Evolutionary conservation across 345 rosid species (phyloP), one percentile per base, ranked within the genome.

Genomic region (Aquilaria malaccensis): DNA sequence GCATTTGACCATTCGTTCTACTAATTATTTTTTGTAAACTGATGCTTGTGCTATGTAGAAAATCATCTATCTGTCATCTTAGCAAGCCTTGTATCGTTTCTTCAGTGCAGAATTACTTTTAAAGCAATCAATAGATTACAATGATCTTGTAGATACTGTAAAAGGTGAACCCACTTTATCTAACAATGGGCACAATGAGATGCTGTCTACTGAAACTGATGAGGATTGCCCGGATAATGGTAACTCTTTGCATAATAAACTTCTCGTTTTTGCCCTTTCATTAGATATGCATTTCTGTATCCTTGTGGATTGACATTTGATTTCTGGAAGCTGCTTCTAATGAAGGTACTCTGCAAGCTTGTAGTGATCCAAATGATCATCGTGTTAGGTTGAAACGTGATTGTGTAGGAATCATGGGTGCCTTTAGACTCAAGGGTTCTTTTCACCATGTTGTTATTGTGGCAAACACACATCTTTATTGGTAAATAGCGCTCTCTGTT

Each of bases 391-490:
- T 88, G 53, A 86, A 82, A 68, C 95, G 95, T 0, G 91, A 94
- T 63, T 90, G 96, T 74, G 93, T 94, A 57, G 99, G 96, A 67
- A 80, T 88, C 58, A 82, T 88, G 89, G 88, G 93, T 76, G 99
- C 96, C 64, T 88, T 90, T 65, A 81, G 70, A 77, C 80, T 94
- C 74, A 85, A 73, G 53, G 76, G 83, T 68, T 74, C 76, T 22
- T 81, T 79, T 69, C 73, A 65, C 60, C 85, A 77, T 68, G 41
- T 85, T 45, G 74, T 86, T 68, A 74, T 90, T 43, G 83, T 88
- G 67, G 99, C 96, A 75, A 94, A 85, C 79, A 89, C 99, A 1
- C 93, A 88, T 75, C 73, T 83, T 71, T 85, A 90, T 77, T 94
- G 99, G 99, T 87, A 81, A 70, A 61, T 37, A 33, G 63, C 45